Base-by-base conservation (phyloP, 192 early-diverging fungal species). In the Podila epigama region DNA sequence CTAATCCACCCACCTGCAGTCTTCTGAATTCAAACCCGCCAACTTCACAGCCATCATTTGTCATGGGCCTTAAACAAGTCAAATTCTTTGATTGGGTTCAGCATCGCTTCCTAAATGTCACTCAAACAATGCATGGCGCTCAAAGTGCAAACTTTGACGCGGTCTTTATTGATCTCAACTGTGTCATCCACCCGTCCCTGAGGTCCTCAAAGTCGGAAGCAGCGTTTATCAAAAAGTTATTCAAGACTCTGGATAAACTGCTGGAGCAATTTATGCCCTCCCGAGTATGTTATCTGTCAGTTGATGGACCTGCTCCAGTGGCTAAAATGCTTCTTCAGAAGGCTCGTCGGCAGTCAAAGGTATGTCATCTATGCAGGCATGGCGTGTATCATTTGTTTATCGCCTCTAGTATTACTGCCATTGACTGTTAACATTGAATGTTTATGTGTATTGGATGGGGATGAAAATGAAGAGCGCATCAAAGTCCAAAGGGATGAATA, bases 41-140 rank as follows among this genome's bases (percentile, higher is more conserved):
- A 51, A 51, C n/a, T n/a, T n/a, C 9, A 51, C 5, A 51, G 4
- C 18, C 7, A 31, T n/a, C 6, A 27, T 29, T 54, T 29, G 34
- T 22, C 3, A 79, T 87, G 81, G 82, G 79, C 13, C 29, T 80
- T 32, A 80, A 80, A n/a, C 69, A 80, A 63, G 65, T 72, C 25
- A 57, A 51, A 28, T 80, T 80, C 65, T 64, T 71, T 37, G 79
- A 80, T 51, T 80, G 79, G 79, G 68, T 80, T 34, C 33, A 55
- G 44, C 31, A n/a, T 22, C 60, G 66, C 39, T 80, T 80, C 55
- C 69, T 69, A 0, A 8, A 22, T 25, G 56, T 69, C 5, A 33
- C 35, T 13, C 48, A 42, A 0, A 53, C 42, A 15, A 32, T 80
- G 6, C 54, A 31, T 7, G 32, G 32, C 25, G 12, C 44, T 22